Base-by-base conservation (phyloP, 1,284 basidiomycete species). In the Cerrena zonata region DNA sequence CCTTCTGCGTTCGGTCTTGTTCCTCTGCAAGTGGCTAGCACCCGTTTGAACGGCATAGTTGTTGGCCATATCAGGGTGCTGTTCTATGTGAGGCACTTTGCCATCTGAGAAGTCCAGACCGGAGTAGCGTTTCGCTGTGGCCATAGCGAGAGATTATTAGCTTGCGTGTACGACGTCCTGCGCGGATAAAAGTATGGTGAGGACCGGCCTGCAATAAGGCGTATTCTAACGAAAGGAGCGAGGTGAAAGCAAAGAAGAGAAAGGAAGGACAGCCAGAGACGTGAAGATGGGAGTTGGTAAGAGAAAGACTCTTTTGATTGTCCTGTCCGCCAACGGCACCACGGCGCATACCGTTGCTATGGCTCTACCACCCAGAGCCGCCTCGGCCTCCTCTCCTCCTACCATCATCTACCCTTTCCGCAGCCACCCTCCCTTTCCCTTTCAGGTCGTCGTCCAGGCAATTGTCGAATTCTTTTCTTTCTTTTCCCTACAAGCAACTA, bases 1-100 rank as follows among this genome's bases (percentile, higher is more conserved):
- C 43, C 91, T 76, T 53, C 71, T 68, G 50, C 87, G 76, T 70
- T 93, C 91, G 0, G 83, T 79, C 72, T 84, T 89, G 71, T 92
- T 93, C 56, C 89, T 76, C 62, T 81, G 79, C 39, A 91, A 74
- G 60, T 80, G 61, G 60, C 61, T 57, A 36, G 53, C 54, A 41
- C 63, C 67, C 34, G 58, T 61, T n/a, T n/a, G n/a, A 50, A 67
- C 60, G 45, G 64, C 62, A 40, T 70, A 64, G 42, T 56, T 51
- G 42, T 60, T 59, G 15, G 62, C 53, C 40, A 78, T 60, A 63
- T 81, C 78, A 27, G 80, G 79, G 59, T 84, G 75, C 57, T 78
- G 72, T 49, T 79, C 77, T 38, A 77, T 64, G 46, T 68, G 59
- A 37, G 72, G 69, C 46, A 74, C 70, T 52, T 73, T 74, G 55